phyloP scores from a whole-genome alignment of 2,329 filamentous ascomycete genomes.

The Trichoderma arundinaceum region DNA sequence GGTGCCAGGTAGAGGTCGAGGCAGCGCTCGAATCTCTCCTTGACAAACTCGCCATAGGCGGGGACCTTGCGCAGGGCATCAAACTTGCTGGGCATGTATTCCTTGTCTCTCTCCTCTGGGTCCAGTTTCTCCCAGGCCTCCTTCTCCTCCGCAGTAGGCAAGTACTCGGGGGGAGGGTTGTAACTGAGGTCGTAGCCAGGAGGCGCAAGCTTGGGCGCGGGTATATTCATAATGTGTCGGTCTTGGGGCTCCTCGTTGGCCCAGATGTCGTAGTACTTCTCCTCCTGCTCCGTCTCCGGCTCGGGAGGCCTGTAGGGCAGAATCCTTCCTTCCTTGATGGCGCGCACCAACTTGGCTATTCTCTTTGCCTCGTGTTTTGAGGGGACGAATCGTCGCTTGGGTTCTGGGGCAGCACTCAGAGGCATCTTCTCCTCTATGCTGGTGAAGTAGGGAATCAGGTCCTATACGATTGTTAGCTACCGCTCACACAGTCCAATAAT shows the following conservation, averaged over 20 bases:
- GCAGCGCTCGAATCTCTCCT: slow-evolving; percentile 95
- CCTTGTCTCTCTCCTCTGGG: slow-evolving; percentile 87
- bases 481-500: too few relatives aligned
- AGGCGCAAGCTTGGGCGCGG: slow-evolving; percentile 89
- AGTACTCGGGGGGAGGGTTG: slow-evolving; percentile 92
- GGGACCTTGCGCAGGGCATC: slow-evolving; percentile 88
- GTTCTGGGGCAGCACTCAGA: slow-evolving; percentile 89
- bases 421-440: slow-evolving; percentile 92
- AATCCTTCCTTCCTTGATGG: slow-evolving; percentile 92
- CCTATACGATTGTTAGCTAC: slow-evolving; percentile 49
- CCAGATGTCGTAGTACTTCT: slow-evolving; percentile 88
- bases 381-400: slow-evolving; percentile 92
- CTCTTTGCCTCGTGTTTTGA: slow-evolving; percentile 97
- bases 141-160: slow-evolving; percentile 84
- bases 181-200: slow-evolving; percentile 96
- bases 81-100: slow-evolving; percentile 83
- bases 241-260: slow-evolving; percentile 84
- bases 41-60: slow-evolving; percentile 86
- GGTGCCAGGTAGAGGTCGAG: slow-evolving; percentile 95
- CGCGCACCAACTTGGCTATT: slow-evolving; percentile 95
- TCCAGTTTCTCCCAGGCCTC: slow-evolving; percentile 84
- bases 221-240: slow-evolving; percentile 91
- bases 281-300: slow-evolving; percentile 65
- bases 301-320: slow-evolving; percentile 82
- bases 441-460: slow-evolving; percentile 93